A percentile compares a stretch with the other conserved stretches of the same genome.
Conservation (phyloP, 2,329 filamentous ascomycete species). For the Neopestalotiopsis rosae region DNA sequence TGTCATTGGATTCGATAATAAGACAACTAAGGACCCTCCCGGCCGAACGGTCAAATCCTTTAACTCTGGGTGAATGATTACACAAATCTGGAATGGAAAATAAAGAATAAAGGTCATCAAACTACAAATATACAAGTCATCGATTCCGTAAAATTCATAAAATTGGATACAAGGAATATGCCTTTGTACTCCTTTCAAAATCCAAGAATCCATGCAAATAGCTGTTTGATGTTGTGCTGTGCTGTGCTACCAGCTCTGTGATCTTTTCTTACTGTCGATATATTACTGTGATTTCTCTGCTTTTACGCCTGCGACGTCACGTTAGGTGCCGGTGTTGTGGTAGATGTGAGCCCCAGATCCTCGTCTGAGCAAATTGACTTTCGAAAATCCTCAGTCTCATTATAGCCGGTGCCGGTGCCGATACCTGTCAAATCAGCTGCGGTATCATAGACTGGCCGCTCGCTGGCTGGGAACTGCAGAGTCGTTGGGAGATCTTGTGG, state of each 20-base stretch:
- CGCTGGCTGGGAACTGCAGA: neutral
- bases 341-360: slow-evolving; percentile 23
- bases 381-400: slow-evolving; percentile 25
- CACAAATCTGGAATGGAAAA: neutral
- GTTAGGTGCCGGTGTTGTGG: slow-evolving; percentile 24
- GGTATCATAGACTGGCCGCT: neutral
- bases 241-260: slow-evolving; percentile 12
- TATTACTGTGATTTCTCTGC: neutral
- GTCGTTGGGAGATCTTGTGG: neutral
- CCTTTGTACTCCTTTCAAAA: neutral
- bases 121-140: neutral
- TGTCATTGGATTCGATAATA: too few species aligned
- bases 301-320: slow-evolving; percentile 27
- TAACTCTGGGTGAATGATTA: neutral
- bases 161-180: neutral
- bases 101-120: neutral
- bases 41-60: neutral
- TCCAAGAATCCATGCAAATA: neutral
- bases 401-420: slow-evolving; percentile 19
- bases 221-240: neutral
- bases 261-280: slow-evolving; percentile 11
- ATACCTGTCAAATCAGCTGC: slow-evolving; percentile 26
- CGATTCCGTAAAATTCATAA: neutral
- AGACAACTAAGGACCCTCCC: too few species aligned
- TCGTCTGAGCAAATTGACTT: slow-evolving; percentile 29